These are phyloP conservation scores for Talaromyces pinophilus DNA, from an alignment of 2,329 filamentous ascomycete species.

Conservation along the genomic window DNA sequence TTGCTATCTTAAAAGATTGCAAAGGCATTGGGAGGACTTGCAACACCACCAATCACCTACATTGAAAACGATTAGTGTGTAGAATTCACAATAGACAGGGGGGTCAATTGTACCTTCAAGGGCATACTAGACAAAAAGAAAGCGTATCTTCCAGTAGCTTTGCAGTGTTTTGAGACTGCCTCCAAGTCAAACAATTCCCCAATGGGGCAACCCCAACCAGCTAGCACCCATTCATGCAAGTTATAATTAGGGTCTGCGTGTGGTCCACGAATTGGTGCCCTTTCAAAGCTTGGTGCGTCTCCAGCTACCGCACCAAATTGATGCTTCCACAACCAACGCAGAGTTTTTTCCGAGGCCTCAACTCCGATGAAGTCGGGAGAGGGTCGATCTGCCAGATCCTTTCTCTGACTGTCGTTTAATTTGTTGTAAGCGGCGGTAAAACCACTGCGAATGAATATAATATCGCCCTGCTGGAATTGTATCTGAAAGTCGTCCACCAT, in stretches of 20 bases:
- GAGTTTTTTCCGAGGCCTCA: neutral
- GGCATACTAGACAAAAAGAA: neutral
- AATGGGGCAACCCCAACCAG: neutral
- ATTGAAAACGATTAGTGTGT: neutral
- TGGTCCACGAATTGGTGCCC: neutral
- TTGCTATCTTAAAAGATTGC: neutral
- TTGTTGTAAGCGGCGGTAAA: neutral
- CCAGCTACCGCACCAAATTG: neutral
- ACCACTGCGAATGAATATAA: neutral
- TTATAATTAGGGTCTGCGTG: neutral
- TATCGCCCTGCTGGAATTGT: neutral
- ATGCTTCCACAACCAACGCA: neutral
- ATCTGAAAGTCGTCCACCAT: neutral
- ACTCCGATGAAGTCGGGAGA: neutral
- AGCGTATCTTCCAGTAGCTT: neutral
- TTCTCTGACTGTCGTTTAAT: neutral
- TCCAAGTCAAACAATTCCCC: neutral
- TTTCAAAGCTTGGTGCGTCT: neutral
- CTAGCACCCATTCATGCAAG: neutral
- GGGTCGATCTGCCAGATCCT: neutral
- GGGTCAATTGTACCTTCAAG: neutral
- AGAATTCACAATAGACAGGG: neutral
- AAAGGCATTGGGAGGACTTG: neutral
- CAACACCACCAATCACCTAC: neutral
- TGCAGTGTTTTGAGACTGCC: neutral